These are phyloP conservation scores for Protomyces lactucae-debilis DNA, from an alignment of 1,139 yeast genomes.

Conservation along the genomic window DNA sequence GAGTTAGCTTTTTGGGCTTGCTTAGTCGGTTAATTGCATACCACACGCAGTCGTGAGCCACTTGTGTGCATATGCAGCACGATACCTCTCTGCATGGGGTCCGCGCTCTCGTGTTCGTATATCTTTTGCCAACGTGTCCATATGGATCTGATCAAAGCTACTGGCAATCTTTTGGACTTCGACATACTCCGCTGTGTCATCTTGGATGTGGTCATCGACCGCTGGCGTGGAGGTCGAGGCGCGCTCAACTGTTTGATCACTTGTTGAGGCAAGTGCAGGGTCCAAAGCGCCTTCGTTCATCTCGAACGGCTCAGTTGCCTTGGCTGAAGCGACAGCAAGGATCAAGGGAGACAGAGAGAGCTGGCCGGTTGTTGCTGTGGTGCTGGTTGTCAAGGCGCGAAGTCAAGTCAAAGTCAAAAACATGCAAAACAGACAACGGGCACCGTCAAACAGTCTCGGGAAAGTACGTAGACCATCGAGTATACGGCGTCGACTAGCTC, in stretches of 20 bases:
- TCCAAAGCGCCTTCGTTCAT: neutral
- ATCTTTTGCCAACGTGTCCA: conserved; percentile 3
- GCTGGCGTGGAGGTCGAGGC: neutral
- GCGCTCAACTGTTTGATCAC: neutral
- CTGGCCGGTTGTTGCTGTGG: neutral
- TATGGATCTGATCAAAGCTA: neutral
- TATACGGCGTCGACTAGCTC: neutral
- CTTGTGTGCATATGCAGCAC: conserved; percentile 7
- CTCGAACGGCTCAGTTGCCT: neutral
- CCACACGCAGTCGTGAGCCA: conserved; percentile 25
- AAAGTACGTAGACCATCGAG: no score
- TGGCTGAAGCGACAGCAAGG: no score
- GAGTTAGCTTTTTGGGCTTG: neutral
- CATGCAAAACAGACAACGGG: neutral
- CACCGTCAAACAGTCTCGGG: no score
- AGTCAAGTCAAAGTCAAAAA: neutral
- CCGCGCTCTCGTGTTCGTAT: conserved; percentile 5
- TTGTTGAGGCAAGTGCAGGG: neutral
- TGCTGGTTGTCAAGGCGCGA: neutral
- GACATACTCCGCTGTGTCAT: conserved; percentile 4
- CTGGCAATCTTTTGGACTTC: conserved; percentile 10
- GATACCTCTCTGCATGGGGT: conserved; percentile 8
- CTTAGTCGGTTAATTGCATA: neutral
- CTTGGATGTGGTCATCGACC: neutral
- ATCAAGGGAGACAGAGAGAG: neutral